Percentiles rank a stretch among this genome's conserved stretches.
Conservation (phyloP, 345 rosid genomes). For the Lepidium africanum region DNA sequence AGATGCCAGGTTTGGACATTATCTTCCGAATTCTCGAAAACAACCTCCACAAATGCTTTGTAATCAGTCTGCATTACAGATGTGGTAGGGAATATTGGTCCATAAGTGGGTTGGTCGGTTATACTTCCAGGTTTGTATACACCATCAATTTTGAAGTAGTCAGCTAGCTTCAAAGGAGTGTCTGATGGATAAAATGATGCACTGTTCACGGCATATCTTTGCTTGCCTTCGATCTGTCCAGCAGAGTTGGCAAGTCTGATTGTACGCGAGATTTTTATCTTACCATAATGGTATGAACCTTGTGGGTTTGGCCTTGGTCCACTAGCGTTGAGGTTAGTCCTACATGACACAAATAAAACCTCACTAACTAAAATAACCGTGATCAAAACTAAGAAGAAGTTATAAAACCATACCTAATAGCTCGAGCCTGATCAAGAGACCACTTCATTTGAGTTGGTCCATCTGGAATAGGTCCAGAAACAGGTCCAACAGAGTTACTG, state of each 20-base stretch:
- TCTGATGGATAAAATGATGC: conserved; percentile 58
- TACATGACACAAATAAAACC: conserved; percentile 18
- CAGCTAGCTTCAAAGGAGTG: conserved; percentile 87
- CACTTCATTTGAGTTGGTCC: conserved; percentile 66
- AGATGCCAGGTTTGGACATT: conserved; percentile 74
- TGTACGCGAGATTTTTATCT: conserved; percentile 47
- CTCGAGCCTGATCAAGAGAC: conserved; percentile 80
- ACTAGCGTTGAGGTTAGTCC: conserved; percentile 83
- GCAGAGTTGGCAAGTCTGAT: conserved; percentile 60
- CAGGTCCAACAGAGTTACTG: conserved; percentile 49
- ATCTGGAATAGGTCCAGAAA: conserved; percentile 65
- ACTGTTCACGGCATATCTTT: conserved; percentile 71
- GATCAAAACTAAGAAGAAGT: not conserved
- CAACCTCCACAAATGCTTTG: conserved; percentile 59
- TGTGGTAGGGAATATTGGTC: conserved; percentile 51
- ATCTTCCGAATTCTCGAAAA: conserved; percentile 55
- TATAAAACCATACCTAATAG: conserved; percentile 41
- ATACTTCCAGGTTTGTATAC: conserved; percentile 60
- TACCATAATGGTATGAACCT: conserved; percentile 87
- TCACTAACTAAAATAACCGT: not conserved
- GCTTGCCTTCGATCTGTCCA: conserved; percentile 67
- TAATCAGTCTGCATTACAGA: conserved; percentile 60
- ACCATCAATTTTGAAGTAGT: conserved; percentile 67
- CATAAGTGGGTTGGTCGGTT: conserved; percentile 46
- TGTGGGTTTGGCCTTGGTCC: conserved; percentile 97